A percentile compares a stretch with the other conserved stretches of the same genome.
These are phyloP conservation scores for Aureobasidium lini DNA, from an alignment of 2,329 filamentous ascomycete genomes.

Conservation along the genomic window DNA sequence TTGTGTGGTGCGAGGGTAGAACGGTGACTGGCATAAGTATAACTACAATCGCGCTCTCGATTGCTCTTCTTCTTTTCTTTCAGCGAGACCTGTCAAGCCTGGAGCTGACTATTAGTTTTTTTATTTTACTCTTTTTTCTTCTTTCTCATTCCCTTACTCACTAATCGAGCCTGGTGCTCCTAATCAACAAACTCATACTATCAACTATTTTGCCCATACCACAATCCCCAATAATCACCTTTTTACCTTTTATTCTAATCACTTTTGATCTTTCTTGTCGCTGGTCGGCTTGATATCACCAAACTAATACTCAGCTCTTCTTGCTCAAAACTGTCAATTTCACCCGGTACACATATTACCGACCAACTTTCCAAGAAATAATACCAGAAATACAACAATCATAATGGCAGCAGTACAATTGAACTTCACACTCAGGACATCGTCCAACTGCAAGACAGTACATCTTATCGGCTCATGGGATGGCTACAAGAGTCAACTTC, in stretches of 20 bases:
- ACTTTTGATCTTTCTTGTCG: slow-evolving; percentile 28
- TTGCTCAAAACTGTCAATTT: slow-evolving; percentile 34
- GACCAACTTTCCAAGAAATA: background rate
- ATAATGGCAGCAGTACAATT: slow-evolving; percentile 84
- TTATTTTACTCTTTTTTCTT: slow-evolving; percentile 29
- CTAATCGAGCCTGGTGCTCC: slow-evolving; percentile 42
- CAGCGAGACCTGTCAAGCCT: slow-evolving; percentile 45
- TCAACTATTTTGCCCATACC: slow-evolving; percentile 14
- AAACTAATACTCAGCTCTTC: slow-evolving; percentile 40
- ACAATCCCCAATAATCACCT: slow-evolving; percentile 20
- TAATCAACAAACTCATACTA: slow-evolving; percentile 21
- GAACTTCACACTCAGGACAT: slow-evolving; percentile 92
- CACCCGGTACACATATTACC: slow-evolving; percentile 20
- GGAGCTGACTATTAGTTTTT: slow-evolving; percentile 44
- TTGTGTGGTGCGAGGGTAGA: background rate
- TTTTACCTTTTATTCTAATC: slow-evolving; percentile 17
- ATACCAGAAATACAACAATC: slow-evolving; percentile 18
- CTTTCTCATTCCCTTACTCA: slow-evolving; percentile 27
- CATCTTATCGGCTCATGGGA: slow-evolving; percentile 98
- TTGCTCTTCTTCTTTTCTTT: slow-evolving; percentile 32
- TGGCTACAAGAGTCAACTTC: slow-evolving; percentile 89
- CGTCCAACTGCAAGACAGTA: slow-evolving; percentile 92
- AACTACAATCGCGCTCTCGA: slow-evolving; percentile 16
- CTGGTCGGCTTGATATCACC: slow-evolving; percentile 32
- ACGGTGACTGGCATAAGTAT: slow-evolving; percentile 16